Percentiles rank a stretch among this genome's conserved stretches.
Evolutionary conservation across 2,329 filamentous ascomycete genomes (phyloP).

Genomic region (Rhynchosporium agropyri): DNA sequence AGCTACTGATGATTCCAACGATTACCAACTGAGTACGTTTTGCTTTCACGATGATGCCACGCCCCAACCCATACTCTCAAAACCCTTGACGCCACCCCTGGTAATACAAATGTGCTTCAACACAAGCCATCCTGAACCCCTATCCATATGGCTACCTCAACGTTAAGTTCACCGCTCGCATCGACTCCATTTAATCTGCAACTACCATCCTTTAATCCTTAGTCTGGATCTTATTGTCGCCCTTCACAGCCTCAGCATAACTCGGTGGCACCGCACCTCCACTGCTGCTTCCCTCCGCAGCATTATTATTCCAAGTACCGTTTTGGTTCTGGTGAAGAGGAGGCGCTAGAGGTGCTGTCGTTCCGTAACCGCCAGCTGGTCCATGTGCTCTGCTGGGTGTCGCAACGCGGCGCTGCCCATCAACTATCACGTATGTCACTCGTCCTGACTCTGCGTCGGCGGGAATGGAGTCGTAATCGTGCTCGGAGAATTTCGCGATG

Average conservation of each 20-base stretch:
- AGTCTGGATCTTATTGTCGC: conserved; percentile 85
- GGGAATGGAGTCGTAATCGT: conserved; percentile 66
- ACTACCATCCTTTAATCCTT: conserved; percentile 31
- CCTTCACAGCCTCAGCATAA: conserved; percentile 87
- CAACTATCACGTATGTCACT: conserved; percentile 78
- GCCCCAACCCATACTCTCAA: conserved; percentile 7
- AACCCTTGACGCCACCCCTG: conserved; percentile 17
- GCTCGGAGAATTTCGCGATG: conserved; percentile 85
- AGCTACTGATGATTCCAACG: not conserved
- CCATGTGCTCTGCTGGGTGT: conserved; percentile 10
- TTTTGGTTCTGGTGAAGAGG: conserved; percentile 42
- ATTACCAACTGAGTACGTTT: not conserved
- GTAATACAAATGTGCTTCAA: conserved; percentile 11
- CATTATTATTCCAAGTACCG: conserved; percentile 41
- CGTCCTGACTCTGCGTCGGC: conserved; percentile 58
- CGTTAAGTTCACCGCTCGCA: not conserved
- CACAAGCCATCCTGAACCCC: conserved; percentile 10
- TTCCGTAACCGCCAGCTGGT: conserved; percentile 36
- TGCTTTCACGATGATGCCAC: conserved; percentile 4
- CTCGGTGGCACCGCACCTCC: conserved; percentile 69
- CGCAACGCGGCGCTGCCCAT: conserved; percentile 5
- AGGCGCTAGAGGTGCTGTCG: conserved; percentile 41
- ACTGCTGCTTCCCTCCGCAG: conserved; percentile 42
- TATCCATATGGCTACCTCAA: not conserved
- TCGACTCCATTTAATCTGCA: not conserved